Base-by-base conservation (phyloP, 768 basidiomycete genomes). In the Gymnopilus dilepis region DNA sequence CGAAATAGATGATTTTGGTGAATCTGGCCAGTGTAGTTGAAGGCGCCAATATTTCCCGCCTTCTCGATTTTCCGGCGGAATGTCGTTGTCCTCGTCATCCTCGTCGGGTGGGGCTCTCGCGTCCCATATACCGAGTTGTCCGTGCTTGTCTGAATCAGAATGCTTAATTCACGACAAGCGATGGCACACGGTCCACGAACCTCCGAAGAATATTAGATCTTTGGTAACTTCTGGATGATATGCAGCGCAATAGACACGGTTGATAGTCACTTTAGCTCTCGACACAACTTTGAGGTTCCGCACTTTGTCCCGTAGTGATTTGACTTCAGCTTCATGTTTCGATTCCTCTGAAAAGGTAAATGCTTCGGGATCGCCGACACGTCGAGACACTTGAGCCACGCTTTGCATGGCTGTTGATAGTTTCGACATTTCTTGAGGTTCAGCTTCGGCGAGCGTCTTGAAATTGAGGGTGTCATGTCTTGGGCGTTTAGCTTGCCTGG, bases 141-240 rank as follows among this genome's bases (percentile, higher is more conserved):
- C 93, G 65, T 91, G 86, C 68, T 94, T 95, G 68, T 94, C 93
- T 93, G 45, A 40, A 42, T 3, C 38, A 53, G 26, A 19, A 63
- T 37, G n/a, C 15, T 19, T 3, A 58, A 42, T 30, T 8, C 37
- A 9, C 21, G 26, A 26, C 7, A 26, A 24, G 11, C 9, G 6
- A 26, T 21, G 22, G 28, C 3, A 19, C 15, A 2, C 30, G n/a
- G 28, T 28, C 6, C 26, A 58, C 75, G 37, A 59, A 89, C 91
- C 91, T 72, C 93, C 93, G 70, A 94, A 92, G 71, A 94, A 94
- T n/a, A 95, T 82, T 12, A 95, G 72, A 72, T 95, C 93, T 67
- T 91, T 92, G 12, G 86, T 84, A 19, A 81, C 78, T 65, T 92
- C 92, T 4, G 92, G 91, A 70, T 95, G 93, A 72, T 90, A 95